phyloP scores from a whole-genome alignment of 2,329 filamentous ascomycete species.

The Neofusicoccum cordaticola region DNA sequence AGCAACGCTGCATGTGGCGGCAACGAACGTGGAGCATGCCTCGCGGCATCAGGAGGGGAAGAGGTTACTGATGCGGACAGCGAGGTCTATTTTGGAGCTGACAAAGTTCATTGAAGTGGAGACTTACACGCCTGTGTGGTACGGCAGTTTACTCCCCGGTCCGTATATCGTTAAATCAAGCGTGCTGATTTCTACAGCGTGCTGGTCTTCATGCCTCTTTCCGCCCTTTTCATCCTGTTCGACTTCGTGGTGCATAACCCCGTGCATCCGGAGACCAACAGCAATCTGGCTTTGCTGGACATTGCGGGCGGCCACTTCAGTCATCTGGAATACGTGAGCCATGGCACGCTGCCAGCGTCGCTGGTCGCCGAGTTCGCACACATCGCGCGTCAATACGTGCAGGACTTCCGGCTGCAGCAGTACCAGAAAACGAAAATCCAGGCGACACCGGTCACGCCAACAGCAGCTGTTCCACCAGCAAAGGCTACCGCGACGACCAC shows the following conservation, averaged over 20 bases:
- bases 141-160: background rate
- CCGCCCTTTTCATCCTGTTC: slow-evolving; percentile 40
- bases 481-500: background rate
- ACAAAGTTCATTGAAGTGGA: slow-evolving; percentile 34
- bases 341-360: slow-evolving; percentile 36
- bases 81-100: slow-evolving; percentile 34
- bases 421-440: background rate
- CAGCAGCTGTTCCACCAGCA: background rate
- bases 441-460: too few species aligned
- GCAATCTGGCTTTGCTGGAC: slow-evolving; percentile 42
- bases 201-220: background rate
- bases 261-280: slow-evolving; percentile 31
- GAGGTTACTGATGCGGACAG: slow-evolving; percentile 30
- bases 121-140: slow-evolving; percentile 36
- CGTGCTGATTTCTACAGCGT: background rate
- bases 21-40: slow-evolving; percentile 1
- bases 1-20: slow-evolving; percentile 27
- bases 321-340: slow-evolving; percentile 41
- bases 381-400: slow-evolving; percentile 43
- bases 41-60: slow-evolving; percentile 22
- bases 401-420: background rate
- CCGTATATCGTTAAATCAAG: too few species aligned
- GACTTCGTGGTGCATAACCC: slow-evolving; percentile 24
- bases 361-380: slow-evolving; percentile 27
- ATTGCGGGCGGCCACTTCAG: slow-evolving; percentile 45